Percentiles rank a stretch among this genome's conserved stretches.
Conservation (phyloP, 1,284 basidiomycete species). For the Coniferiporia weirii region DNA sequence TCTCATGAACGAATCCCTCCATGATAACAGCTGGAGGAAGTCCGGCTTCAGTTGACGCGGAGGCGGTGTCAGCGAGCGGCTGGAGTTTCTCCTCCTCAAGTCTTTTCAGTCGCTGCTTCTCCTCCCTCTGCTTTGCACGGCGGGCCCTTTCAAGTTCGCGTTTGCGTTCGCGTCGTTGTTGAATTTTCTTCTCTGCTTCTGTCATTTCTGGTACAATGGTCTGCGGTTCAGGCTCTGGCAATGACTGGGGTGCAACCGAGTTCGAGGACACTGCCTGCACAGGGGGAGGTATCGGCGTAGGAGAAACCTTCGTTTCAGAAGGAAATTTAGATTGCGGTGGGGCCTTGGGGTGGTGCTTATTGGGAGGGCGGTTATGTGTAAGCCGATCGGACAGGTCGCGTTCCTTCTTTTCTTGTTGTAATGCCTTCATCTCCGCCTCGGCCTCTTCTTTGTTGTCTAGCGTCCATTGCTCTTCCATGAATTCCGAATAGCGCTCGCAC, state of each 20-base stretch:
- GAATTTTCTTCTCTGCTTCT: constrained; percentile 43
- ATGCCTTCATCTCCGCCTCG: constrained; percentile 43
- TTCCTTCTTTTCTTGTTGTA: constrained; percentile 23
- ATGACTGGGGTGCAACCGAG: neutral
- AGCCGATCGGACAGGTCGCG: neutral
- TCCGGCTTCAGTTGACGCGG: neutral
- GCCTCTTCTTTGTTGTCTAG: constrained; percentile 66
- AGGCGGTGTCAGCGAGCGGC: neutral
- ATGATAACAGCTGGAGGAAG: neutral
- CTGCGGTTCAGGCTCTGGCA: neutral
- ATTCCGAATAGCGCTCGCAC: constrained; percentile 74
- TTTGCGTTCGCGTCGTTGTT: constrained; percentile 41
- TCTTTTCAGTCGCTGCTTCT: constrained; percentile 4
- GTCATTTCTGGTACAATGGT: neutral
- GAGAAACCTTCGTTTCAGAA: neutral
- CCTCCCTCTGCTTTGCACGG: constrained; percentile 38
- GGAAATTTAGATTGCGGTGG: neutral
- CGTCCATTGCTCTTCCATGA: constrained; percentile 70
- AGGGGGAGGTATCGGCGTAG: neutral
- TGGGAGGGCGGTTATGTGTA: neutral
- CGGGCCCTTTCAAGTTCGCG: constrained; percentile 47
- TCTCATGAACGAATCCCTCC: neutral
- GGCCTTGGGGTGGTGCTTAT: neutral
- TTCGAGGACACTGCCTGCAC: neutral
- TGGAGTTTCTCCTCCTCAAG: neutral